A percentile compares a stretch with the other conserved stretches of the same genome.
Conservation (phyloP, 352 stramenopile species). For the Blastocystis hominis region DNA sequence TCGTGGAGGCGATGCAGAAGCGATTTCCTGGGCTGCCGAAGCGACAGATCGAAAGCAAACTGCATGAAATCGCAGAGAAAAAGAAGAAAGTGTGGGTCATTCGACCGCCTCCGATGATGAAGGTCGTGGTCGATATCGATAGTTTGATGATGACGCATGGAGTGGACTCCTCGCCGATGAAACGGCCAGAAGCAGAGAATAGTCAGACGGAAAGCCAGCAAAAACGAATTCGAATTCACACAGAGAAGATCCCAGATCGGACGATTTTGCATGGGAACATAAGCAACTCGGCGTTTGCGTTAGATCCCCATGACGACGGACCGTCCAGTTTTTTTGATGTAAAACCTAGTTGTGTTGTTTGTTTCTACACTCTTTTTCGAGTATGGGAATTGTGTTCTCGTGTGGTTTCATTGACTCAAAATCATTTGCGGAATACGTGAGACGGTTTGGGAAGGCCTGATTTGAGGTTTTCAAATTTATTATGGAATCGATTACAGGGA, state of each 20-base stretch:
- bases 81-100: slow-evolving; percentile 25
- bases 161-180: not conserved
- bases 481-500: not conserved
- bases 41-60: slow-evolving; percentile 32
- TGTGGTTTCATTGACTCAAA: not conserved
- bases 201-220: not conserved
- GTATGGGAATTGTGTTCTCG: not conserved
- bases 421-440: not conserved
- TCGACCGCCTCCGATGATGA: not conserved
- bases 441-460: not conserved
- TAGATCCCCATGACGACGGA: slow-evolving; percentile 9
- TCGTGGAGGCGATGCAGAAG: slow-evolving; percentile 39
- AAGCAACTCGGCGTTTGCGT: slow-evolving; percentile 24
- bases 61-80: slow-evolving; percentile 51
- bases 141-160: not conserved
- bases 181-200: not conserved
- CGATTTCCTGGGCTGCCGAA: slow-evolving; percentile 40
- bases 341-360: not conserved
- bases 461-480: not conserved
- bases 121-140: slow-evolving; percentile 7
- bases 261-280: slow-evolving; percentile 48
- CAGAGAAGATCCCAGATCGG: slow-evolving; percentile 32
- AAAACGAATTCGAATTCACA: slow-evolving; percentile 24
- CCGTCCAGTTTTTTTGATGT: slow-evolving; percentile 12
- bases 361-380: not conserved